Evolutionary conservation across 1,139 yeast species (phyloP).

Genomic region (Magnusiomyces paraingens): DNA sequence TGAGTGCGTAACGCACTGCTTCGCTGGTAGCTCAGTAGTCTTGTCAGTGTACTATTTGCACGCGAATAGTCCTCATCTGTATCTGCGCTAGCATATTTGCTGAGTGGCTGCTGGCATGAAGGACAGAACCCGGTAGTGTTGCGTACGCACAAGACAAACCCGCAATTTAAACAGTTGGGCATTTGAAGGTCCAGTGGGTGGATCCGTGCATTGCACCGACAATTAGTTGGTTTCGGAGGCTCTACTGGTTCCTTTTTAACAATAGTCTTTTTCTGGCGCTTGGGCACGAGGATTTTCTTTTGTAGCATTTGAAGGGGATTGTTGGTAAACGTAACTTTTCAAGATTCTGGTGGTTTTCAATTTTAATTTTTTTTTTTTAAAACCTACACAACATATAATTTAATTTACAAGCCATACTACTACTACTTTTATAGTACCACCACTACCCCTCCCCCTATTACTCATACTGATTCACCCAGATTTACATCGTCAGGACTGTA

Average conservation of each 20-base stretch:
- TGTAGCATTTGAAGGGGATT: too few species aligned
- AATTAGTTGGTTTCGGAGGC: slow-evolving; percentile 28
- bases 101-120: slow-evolving; percentile 64
- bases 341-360: not conserved
- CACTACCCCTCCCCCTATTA: too few species aligned
- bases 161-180: slow-evolving; percentile 92
- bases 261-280: not conserved
- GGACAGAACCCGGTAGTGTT: slow-evolving; percentile 90
- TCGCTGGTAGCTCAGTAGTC: slow-evolving; percentile 70
- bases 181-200: slow-evolving; percentile 87
- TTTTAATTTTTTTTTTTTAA: not conserved
- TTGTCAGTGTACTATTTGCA: slow-evolving; percentile 71
- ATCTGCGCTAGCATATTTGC: slow-evolving; percentile 48
- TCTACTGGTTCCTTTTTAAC: not conserved
- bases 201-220: slow-evolving; percentile 64
- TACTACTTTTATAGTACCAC: too few species aligned
- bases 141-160: slow-evolving; percentile 81
- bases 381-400: not conserved
- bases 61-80: slow-evolving; percentile 38
- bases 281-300: not conserved
- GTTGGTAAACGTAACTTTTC: not conserved
- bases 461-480: slow-evolving; percentile 6
- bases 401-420: too few species aligned
- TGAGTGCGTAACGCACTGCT: slow-evolving; percentile 85
- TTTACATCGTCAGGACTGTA: slow-evolving; percentile 77